Evolutionary conservation across 2,329 filamentous ascomycete genomes (phyloP).

Genomic region (Paecilomyces sp.): DNA sequence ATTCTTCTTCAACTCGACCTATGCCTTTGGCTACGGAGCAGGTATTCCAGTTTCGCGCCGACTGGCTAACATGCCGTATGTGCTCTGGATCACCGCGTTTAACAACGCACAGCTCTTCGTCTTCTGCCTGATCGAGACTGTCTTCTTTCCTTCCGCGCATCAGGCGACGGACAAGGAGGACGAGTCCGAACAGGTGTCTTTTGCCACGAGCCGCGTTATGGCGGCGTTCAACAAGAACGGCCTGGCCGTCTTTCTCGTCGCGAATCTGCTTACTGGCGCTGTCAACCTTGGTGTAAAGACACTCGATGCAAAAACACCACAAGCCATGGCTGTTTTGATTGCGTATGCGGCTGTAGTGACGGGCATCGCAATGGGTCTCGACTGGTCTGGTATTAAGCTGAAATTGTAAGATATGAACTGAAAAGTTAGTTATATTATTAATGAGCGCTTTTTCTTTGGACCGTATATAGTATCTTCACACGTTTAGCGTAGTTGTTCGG

Average conservation of each 20-base stretch:
- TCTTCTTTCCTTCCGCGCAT: slow-evolving; percentile 69
- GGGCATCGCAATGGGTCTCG: slow-evolving; percentile 49
- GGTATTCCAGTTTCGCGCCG: slow-evolving; percentile 71
- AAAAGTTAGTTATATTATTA: not conserved
- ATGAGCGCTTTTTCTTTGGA: not conserved
- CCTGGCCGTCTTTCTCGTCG: slow-evolving; percentile 73
- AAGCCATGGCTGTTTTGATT: slow-evolving; percentile 67
- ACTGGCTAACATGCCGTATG: slow-evolving; percentile 86
- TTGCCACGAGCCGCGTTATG: slow-evolving; percentile 74
- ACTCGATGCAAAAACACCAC: slow-evolving; percentile 57
- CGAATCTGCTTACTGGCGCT: slow-evolving; percentile 81
- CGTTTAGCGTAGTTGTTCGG: not conserved
- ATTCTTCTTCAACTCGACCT: slow-evolving; percentile 63
- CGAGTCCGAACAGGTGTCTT: slow-evolving; percentile 58
- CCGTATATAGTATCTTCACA: not conserved
- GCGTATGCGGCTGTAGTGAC: slow-evolving; percentile 65
- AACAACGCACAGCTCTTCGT: slow-evolving; percentile 76
- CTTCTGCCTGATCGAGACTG: slow-evolving; percentile 69
- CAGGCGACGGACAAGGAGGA: slow-evolving; percentile 45
- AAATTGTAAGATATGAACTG: slow-evolving; percentile 10
- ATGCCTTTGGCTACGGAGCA: slow-evolving; percentile 59
- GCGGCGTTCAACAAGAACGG: slow-evolving; percentile 84
- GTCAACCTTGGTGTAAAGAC: slow-evolving; percentile 86
- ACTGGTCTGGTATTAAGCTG: slow-evolving; percentile 27
- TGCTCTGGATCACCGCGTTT: slow-evolving; percentile 87